Base-by-base conservation (phyloP, 2,329 filamentous ascomycete species). In the Elsinoe batatas region DNA sequence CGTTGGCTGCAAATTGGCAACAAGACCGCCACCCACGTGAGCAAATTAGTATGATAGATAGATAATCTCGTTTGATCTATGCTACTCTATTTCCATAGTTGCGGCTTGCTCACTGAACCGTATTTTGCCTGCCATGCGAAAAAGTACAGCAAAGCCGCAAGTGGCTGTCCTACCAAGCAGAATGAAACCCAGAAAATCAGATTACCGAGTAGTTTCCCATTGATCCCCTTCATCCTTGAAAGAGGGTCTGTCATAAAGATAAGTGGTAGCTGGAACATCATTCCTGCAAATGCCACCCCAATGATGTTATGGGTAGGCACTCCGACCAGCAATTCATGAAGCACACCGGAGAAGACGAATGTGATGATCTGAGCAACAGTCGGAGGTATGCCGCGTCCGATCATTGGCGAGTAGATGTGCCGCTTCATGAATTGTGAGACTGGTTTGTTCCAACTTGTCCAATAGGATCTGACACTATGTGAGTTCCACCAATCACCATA, bases 401-500 rank as follows among this genome's bases (percentile, higher is more conserved):
- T 78, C 60, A 98, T 78, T 1, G 93, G 93, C 37, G 85, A 85
- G 72, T 93, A 97, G 53, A 98, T 83, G 68, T 98, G 93, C 36
- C 93, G 79, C 65, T 88, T 91, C 84, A 98, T 97, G 71, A 95
- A 98, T 57, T 90, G 85, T 66, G 95, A 95, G 5, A 98, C 91
- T 0, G 93, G 93, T 68, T 94, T 94, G 73, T 98, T 98, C 93
- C 93, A 98, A 0, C 85, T 87, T 18, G 91, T 83, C 91, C 91
- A 96, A 74, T 98, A 98, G 3, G 79, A 80, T 33, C 91, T 88
- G 5, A 97, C 76, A 61, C 84, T 90, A 55, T 84, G 83, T 61
- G 84, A 88, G 67, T 98, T 98, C 93, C 93, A 98, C 93, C 93
- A 98, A 66, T 95, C 90, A 36, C 88, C 85, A 70, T 98, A 98